phyloP scores from a whole-genome alignment of 257 asterid species.

The Vinca minor region DNA sequence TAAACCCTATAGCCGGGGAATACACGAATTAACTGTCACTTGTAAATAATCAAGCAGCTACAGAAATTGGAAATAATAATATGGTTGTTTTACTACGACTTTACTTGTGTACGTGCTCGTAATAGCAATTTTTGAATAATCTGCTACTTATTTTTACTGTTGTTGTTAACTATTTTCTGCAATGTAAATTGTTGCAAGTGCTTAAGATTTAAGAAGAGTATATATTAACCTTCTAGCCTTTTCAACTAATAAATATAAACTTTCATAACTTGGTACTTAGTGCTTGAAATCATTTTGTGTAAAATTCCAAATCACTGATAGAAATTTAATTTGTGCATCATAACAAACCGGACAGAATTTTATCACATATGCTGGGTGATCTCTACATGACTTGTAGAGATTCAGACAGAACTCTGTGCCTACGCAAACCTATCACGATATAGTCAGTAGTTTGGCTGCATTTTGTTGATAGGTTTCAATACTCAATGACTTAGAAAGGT shows the following conservation, averaged over 20 bases:
- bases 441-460: not conserved
- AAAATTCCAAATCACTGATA: not conserved
- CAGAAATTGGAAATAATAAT: not conserved
- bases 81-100: not conserved
- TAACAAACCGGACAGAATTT: not conserved
- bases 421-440: not conserved
- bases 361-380: not conserved
- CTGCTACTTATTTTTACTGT: not conserved
- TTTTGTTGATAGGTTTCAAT: not conserved
- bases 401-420: not conserved
- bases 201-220: not conserved
- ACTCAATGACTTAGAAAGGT: not conserved
- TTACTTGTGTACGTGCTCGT: not conserved
- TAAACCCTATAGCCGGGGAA: not conserved
- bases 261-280: not conserved
- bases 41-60: not conserved
- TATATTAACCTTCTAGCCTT: not conserved
- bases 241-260: not conserved
- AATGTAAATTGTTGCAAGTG: not conserved
- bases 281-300: not conserved
- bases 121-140: not conserved
- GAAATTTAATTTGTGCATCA: too few relatives aligned
- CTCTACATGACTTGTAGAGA: not conserved
- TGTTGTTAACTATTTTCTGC: not conserved
- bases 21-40: not conserved